A percentile compares a stretch with the other conserved stretches of the same genome.
Conservation (phyloP, 164 flowering plant species). For the Dillenia suffruticosa region DNA sequence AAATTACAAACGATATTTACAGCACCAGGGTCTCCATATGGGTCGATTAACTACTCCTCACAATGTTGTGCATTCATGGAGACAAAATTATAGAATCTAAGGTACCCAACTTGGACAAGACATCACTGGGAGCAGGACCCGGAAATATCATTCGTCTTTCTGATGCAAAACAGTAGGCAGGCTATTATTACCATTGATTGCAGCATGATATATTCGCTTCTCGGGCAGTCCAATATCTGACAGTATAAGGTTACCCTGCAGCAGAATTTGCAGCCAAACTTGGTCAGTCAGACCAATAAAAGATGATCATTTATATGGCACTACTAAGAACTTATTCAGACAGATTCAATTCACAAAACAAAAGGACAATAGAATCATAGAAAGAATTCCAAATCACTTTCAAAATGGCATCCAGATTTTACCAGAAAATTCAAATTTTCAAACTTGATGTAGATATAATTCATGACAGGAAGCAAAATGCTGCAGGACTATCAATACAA, state of each 20-base stretch:
- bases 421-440: too few relatives aligned
- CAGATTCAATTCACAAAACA: too few relatives aligned
- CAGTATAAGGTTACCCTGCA: slow-evolving; percentile 71
- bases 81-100: slow-evolving; percentile 23
- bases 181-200: slow-evolving; percentile 82
- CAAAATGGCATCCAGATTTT: too few relatives aligned
- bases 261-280: too few relatives aligned
- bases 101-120: slow-evolving; percentile 28
- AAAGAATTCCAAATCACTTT: too few relatives aligned
- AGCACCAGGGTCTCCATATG: slow-evolving; percentile 6
- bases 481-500: too few relatives aligned
- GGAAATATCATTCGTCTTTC: slow-evolving; percentile 78
- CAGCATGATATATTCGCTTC: slow-evolving; percentile 89
- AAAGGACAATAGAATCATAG: too few relatives aligned
- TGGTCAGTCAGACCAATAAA: neutral
- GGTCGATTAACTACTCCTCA: slow-evolving; percentile 11
- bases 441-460: too few relatives aligned
- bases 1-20: slow-evolving; percentile 15
- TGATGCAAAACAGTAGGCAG: slow-evolving; percentile 78
- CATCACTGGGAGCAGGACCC: slow-evolving; percentile 33
- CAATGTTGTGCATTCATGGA: slow-evolving; percentile 5
- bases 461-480: too few relatives aligned
- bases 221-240: slow-evolving; percentile 90
- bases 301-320: neutral
- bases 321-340: too few relatives aligned